Evolutionary conservation across 2,329 filamentous ascomycete species (phyloP), one percentile per base, ranked within the genome.

Genomic region (Aspergillus unguis): DNA sequence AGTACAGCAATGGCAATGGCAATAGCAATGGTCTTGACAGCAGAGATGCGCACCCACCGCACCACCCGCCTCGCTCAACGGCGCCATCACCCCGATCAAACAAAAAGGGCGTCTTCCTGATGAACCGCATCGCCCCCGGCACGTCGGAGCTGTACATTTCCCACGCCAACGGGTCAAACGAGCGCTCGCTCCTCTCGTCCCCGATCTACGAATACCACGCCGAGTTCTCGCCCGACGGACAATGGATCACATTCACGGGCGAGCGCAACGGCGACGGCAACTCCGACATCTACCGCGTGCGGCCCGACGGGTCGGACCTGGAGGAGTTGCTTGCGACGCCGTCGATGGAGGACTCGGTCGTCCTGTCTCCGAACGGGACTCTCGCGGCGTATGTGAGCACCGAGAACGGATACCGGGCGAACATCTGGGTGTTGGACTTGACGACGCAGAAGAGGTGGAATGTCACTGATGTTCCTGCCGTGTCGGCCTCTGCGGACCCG

Each of bases 341-440:
- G 1, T 69, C 67, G 0, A 66, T 72, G 31, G 72, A 76, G 50
- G 74, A 75, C 50, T 63, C 61, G 0, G 68, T 61, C 6, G 66
- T 64, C 0, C 42, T 76, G 0, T 76, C 72, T 0, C 74, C 73
- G 0, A 63, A 76, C 50, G 69, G 70, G 3, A 73, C 50, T 5
- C 58, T 63, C 23, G 56, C 67, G 5, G 74, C 73, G 17, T 77
- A 71, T 55, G 72, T 75, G 0, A 75, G 73, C 0, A 76, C 73
- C 0, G 61, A 44, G 5, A 58, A 62, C 25, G 67, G 61, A 29
- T 70, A 69, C 50, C 68, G 58, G 17, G 64, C 71, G 38, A 75
- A 76, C 53, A 67, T 76, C 53, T 75, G 68, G 69, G 63, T 76
- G 10, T 66, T 65, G 58, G 64, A 76, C 48, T 47, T 76, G 1